Evolutionary conservation across 139 green algal species (phyloP).

Genomic region (Asterochloris sp.): DNA sequence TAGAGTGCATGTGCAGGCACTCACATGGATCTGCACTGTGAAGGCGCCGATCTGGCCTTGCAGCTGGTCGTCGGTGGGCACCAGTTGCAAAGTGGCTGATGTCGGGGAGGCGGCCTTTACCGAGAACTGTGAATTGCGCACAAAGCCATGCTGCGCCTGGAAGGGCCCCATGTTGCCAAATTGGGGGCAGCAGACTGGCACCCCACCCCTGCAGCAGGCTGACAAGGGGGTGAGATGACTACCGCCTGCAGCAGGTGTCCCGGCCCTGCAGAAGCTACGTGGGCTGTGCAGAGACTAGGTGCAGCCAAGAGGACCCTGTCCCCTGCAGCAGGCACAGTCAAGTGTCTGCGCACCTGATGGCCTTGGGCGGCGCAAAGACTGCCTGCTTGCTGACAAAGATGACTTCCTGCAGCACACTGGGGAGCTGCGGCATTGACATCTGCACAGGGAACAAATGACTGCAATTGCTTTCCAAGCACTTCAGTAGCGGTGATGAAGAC

Average conservation of each 20-base stretch:
- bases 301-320: no score
- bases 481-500: not conserved
- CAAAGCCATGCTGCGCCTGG: constrained; percentile 78
- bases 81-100: constrained; percentile 29
- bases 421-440: not conserved
- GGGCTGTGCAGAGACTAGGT: no score
- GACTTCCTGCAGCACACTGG: constrained; percentile 47
- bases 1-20: no score
- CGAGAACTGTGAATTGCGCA: constrained; percentile 63
- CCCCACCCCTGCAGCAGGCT: constrained; percentile 61
- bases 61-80: constrained; percentile 7
- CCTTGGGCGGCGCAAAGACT: constrained; percentile 80
- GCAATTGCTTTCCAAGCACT: not conserved
- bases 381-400: constrained; percentile 78
- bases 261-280: no score
- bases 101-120: constrained; percentile 21
- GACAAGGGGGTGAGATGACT: no score
- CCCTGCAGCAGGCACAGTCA: not conserved
- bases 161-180: constrained; percentile 75
- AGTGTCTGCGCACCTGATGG: constrained; percentile 55
- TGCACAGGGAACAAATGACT: no score
- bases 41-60: not conserved
- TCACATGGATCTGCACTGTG: constrained; percentile 34
- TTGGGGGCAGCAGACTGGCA: constrained; percentile 87
- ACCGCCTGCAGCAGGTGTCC: no score